Evolutionary conservation across 352 stramenopile genomes (phyloP).

Genomic region (Pythium phragmiticola): DNA sequence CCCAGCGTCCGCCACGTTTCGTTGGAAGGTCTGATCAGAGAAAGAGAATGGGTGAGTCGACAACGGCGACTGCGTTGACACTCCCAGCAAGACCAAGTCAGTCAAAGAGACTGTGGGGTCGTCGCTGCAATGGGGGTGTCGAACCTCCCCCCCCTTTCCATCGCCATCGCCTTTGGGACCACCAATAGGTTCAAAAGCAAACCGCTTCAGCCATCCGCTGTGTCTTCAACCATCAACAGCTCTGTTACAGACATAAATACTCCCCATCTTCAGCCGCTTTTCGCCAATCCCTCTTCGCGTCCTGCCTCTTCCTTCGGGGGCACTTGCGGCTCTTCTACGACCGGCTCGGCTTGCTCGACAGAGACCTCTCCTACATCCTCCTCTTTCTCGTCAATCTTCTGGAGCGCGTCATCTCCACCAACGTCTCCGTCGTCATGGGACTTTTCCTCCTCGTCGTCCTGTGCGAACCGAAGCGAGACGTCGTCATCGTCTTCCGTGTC

Average conservation of each 20-base stretch:
- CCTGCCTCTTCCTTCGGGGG: not conserved
- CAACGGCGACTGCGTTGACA: too few relatives aligned
- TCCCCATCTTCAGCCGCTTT: not conserved
- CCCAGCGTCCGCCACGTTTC: too few relatives aligned
- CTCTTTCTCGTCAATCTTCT: too few relatives aligned
- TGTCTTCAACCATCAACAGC: too few relatives aligned
- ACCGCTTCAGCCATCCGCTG: too few relatives aligned
- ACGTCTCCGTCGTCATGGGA: conserved; percentile 17
- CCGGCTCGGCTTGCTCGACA: not conserved
- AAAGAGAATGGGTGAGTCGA: too few relatives aligned
- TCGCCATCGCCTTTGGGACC: too few relatives aligned
- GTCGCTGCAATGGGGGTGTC: too few relatives aligned
- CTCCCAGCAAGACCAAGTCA: too few relatives aligned
- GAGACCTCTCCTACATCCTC: conserved; percentile 1
- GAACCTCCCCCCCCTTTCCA: too few relatives aligned
- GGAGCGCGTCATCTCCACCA: not conserved
- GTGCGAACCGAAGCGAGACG: conserved; percentile 4
- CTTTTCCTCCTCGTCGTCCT: conserved; percentile 37
- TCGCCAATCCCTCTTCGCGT: not conserved
- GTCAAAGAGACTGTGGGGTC: too few relatives aligned
- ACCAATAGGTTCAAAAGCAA: not conserved
- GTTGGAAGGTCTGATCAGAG: too few relatives aligned
- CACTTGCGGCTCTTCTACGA: conserved; percentile 1
- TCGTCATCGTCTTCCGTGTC: conserved; percentile 46
- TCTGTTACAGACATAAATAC: conserved; percentile 1